phyloP scores from a whole-genome alignment of 164 flowering plant genomes.

The Macadamia tetraphylla region DNA sequence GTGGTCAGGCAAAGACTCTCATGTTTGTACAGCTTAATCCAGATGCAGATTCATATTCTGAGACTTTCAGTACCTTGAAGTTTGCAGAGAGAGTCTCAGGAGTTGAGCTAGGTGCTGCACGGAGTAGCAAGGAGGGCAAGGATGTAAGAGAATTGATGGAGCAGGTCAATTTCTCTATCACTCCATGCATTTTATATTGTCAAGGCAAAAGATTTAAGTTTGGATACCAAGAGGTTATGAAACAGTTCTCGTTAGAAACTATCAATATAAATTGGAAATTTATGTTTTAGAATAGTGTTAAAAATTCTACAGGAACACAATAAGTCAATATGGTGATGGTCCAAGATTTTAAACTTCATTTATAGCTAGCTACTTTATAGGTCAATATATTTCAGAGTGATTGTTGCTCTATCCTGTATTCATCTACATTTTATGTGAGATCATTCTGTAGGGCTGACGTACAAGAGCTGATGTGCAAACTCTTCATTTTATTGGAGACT shows the following conservation, averaged over 20 bases:
- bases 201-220: not conserved
- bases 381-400: too few relatives aligned
- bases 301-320: not conserved
- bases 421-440: too few relatives aligned
- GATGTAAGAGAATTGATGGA: constrained; percentile 86
- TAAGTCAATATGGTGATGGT: too few relatives aligned
- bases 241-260: too few relatives aligned
- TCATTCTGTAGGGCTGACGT: too few relatives aligned
- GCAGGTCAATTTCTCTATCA: constrained; percentile 44
- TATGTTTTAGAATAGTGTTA: not conserved
- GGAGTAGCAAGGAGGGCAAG: constrained; percentile 79
- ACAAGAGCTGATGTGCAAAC: too few relatives aligned
- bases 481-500: too few relatives aligned
- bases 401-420: too few relatives aligned
- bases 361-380: too few relatives aligned
- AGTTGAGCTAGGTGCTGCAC: constrained; percentile 92
- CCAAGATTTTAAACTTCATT: too few relatives aligned
- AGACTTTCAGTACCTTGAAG: constrained; percentile 78
- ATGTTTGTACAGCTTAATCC: constrained; percentile 99
- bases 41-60: constrained; percentile 64
- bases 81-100: constrained; percentile 99
- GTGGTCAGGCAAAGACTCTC: constrained; percentile 96
- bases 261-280: not conserved
- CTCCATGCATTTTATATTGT: not conserved
- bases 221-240: not conserved